These are phyloP conservation scores for Xylaria castorea DNA, from an alignment of 495 filamentous ascomycete genomes.

Conservation along the genomic window DNA sequence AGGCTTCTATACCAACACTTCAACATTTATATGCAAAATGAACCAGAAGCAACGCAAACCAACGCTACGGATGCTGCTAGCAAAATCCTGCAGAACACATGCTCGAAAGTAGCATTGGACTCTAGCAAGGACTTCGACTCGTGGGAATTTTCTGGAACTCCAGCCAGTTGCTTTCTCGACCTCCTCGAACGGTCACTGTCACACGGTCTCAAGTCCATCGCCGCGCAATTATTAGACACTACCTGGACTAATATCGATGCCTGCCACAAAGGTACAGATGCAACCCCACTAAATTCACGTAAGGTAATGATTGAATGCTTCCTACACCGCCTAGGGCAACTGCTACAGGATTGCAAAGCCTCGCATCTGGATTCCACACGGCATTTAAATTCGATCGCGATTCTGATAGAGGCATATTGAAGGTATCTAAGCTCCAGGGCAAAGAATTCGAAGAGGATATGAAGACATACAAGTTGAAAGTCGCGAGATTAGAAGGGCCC, in stretches of 20 bases:
- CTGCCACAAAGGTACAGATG: not conserved
- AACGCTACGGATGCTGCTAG: not conserved
- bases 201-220: not conserved
- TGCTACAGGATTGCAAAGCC: not conserved
- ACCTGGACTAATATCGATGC: conserved; percentile 2
- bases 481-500: not conserved
- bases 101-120: not conserved
- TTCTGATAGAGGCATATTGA: too few species aligned
- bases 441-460: not conserved
- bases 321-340: not conserved
- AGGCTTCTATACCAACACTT: too few species aligned
- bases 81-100: not conserved
- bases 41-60: not conserved
- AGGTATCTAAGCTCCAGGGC: not conserved
- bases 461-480: not conserved
- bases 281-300: not conserved
- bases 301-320: not conserved
- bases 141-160: too few species aligned
- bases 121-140: too few species aligned
- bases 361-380: not conserved
- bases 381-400: not conserved
- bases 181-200: not conserved
- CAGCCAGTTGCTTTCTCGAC: not conserved
- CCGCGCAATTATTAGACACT: not conserved
- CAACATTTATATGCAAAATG: too few species aligned